Percentiles rank a stretch among this genome's conserved stretches.
phyloP scores from a whole-genome alignment of 257 asterid genomes.

The Henckelia pumila region DNA sequence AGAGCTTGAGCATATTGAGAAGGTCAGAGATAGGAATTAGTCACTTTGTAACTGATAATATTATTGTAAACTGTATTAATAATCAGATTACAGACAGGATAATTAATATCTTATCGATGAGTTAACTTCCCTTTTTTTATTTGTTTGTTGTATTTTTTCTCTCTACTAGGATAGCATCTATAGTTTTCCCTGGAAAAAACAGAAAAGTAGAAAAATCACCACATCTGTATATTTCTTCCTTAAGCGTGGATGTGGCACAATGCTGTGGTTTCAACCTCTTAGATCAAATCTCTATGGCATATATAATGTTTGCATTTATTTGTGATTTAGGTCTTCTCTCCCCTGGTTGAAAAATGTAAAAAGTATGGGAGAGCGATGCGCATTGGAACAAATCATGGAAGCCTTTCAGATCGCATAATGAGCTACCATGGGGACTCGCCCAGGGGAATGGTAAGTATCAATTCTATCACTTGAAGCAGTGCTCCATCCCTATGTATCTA shows the following conservation, averaged over 20 bases:
- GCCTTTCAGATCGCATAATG: constrained; percentile 98
- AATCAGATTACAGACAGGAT: not conserved
- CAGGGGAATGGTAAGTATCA: constrained; percentile 85
- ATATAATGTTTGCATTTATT: constrained; percentile 3
- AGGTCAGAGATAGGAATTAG: constrained; percentile 42
- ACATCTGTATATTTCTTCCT: not conserved
- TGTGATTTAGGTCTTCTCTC: constrained; percentile 71
- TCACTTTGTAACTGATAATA: constrained; percentile 15
- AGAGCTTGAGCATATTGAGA: constrained; percentile 94
- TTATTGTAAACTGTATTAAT: not conserved
- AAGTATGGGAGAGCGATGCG: constrained; percentile 95
- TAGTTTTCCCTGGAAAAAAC: not conserved
- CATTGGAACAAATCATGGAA: constrained; percentile 98
- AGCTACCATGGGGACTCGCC: constrained; percentile 98
- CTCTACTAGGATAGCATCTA: not conserved
- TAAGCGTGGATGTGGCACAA: not conserved
- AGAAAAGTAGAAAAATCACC: not conserved
- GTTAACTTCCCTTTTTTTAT: not conserved
- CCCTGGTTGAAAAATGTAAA: constrained; percentile 96
- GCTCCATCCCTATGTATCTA: not conserved
- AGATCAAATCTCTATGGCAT: no score
- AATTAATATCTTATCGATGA: not conserved
- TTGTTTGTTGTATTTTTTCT: not conserved
- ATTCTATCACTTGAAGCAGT: constrained; percentile 13
- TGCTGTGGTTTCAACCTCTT: not conserved